Percentiles rank a stretch among this genome's conserved stretches.
Conservation (phyloP, 805 yeast species). For the Zygotorulaspora danielsina region DNA sequence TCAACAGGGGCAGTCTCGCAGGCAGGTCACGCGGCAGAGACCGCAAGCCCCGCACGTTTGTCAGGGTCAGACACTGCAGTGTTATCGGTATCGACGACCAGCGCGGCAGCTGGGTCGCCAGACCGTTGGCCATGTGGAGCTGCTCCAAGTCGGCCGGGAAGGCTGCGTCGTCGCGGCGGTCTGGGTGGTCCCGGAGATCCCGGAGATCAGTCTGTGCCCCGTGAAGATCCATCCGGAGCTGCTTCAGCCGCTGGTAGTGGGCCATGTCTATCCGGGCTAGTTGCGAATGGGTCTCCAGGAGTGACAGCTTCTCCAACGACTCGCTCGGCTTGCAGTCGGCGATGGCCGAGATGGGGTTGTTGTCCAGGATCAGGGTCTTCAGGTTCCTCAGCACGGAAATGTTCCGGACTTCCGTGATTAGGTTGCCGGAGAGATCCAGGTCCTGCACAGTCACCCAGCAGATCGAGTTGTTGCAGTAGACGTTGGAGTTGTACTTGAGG, state of each 20-base stretch:
- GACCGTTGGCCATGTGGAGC: slow-evolving; percentile 8
- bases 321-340: neutral
- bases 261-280: neutral
- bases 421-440: slow-evolving; percentile 25
- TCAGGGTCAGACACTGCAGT: slow-evolving; percentile 11
- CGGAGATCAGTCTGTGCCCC: neutral
- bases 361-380: slow-evolving; percentile 21
- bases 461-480: slow-evolving; percentile 2
- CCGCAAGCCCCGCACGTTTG: slow-evolving; percentile 11
- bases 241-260: neutral
- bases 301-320: neutral
- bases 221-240: neutral
- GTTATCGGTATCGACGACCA: slow-evolving; percentile 15
- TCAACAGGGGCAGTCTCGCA: slow-evolving; percentile 14
- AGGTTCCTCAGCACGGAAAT: slow-evolving; percentile 18
- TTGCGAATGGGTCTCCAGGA: neutral
- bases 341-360: slow-evolving; percentile 20
- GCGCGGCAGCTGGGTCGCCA: slow-evolving; percentile 7
- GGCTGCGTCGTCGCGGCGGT: neutral
- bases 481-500: slow-evolving; percentile 10
- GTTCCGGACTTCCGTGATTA: slow-evolving; percentile 23
- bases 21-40: slow-evolving; percentile 14
- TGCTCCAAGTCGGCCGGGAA: slow-evolving; percentile 11
- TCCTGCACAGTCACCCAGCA: slow-evolving; percentile 22
- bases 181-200: neutral